Base-by-base conservation (phyloP, 768 basidiomycete genomes). In the Agrocybe pediades region DNA sequence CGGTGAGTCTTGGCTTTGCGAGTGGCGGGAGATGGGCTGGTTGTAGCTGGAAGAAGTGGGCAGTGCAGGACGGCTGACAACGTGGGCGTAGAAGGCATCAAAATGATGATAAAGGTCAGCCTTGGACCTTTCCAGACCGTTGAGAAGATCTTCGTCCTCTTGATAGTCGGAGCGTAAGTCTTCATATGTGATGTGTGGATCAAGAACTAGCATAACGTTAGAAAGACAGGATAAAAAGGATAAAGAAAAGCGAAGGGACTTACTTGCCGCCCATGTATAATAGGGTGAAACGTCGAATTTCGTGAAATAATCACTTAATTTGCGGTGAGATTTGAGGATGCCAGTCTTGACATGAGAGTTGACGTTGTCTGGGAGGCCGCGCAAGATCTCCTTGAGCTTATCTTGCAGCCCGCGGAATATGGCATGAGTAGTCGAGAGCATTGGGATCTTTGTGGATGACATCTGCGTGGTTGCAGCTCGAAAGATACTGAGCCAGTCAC, bases 301-400 rank as follows among this genome's bases (percentile, higher is more conserved):
- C 40, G 51, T 51, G 30, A 63, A 72, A 39, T 74, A 73, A 36
- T 71, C 67, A 54, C 67, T 68, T 0, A 74, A 59, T 57, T 73
- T 73, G 0, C 50, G 41, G 43, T 73, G 70, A 1, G 69, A 63
- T 2, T 57, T 53, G 0, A 62, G 23, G 8, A 74, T 54, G 1
- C 66, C 70, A 2, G 52, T 49, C 21, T 48, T 42, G 8, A 73
- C 23, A 2, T 27, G 15, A 16, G 66, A 51, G 0, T 62, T 24
- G 6, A 53, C 23, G 8, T 19, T 21, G 16, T 47, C 39, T 15
- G 70, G 70, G 6, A 70, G 63, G 1, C 8, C 24, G 7, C n/a
- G 13, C 3, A 71, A 11, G 7, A 57, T 52, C 0, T 53, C 25
- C 6, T 53, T 47, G n/a, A 72, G 42, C 7, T 66, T 33, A 0